Evolutionary conservation across 2,329 filamentous ascomycete genomes (phyloP).

Genomic region (Colletotrichum magnum): DNA sequence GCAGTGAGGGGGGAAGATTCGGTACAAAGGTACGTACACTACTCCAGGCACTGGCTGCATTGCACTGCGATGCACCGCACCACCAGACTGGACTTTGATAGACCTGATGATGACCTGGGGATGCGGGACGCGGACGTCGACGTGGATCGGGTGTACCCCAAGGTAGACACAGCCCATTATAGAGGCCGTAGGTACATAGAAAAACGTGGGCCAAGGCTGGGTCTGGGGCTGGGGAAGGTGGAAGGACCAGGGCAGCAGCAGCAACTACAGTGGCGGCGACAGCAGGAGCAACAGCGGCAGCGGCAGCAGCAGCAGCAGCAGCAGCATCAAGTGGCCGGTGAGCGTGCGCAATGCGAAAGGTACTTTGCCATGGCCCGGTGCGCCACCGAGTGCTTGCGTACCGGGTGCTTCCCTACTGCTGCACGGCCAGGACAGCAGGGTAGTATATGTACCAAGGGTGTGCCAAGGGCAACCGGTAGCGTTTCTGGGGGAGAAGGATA

Average conservation of each 20-base stretch:
- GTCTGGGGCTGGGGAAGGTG: constrained; percentile 19
- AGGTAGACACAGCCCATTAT: no score
- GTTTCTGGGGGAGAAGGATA: not conserved
- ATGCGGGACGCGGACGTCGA: constrained; percentile 23
- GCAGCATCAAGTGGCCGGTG: not conserved
- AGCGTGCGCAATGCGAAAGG: constrained; percentile 27
- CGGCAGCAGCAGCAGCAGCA: not conserved
- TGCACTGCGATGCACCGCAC: not conserved
- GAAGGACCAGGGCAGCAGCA: constrained; percentile 17
- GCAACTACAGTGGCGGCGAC: constrained; percentile 7
- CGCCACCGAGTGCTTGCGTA: constrained; percentile 30
- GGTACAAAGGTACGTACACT: not conserved
- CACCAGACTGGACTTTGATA: constrained; percentile 1
- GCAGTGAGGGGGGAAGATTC: not conserved
- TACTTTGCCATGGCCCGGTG: constrained; percentile 32
- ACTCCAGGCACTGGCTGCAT: no score
- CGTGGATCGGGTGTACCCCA: not conserved
- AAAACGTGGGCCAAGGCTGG: not conserved
- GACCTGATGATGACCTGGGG: constrained; percentile 12
- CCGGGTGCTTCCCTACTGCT: constrained; percentile 23
- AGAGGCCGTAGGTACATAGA: not conserved
- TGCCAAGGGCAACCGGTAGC: no score
- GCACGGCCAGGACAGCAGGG: constrained; percentile 5
- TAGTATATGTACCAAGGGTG: not conserved
- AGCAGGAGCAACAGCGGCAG: not conserved